phyloP scores from a whole-genome alignment of 2,329 filamentous ascomycete genomes.

The Phyllosticta citribraziliensis region DNA sequence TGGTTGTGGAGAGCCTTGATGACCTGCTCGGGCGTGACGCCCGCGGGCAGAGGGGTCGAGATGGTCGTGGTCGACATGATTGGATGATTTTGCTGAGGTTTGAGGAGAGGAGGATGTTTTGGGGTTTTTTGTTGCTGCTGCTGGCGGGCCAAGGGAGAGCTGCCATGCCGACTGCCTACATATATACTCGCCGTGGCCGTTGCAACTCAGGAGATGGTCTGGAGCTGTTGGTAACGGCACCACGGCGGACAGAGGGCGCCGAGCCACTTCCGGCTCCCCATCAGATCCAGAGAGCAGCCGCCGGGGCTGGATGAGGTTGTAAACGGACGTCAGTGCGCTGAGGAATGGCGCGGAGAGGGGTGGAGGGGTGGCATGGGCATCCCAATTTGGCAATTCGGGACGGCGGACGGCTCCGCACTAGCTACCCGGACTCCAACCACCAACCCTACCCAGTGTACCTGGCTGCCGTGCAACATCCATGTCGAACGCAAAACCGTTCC shows the following conservation, averaged over 20 bases:
- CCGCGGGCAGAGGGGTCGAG: conserved; percentile 24
- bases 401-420: background rate
- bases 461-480: background rate
- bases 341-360: background rate
- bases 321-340: background rate
- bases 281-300: background rate
- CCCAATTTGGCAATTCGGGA: background rate
- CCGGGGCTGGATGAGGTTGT: background rate
- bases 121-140: background rate
- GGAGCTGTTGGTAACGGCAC: background rate
- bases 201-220: background rate
- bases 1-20: conserved; percentile 30
- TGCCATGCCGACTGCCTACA: background rate
- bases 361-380: background rate
- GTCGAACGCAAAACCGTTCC: background rate
- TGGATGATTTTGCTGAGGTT: background rate
- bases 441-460: background rate
- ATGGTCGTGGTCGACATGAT: conserved; percentile 27
- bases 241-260: background rate
- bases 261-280: background rate
- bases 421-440: background rate
- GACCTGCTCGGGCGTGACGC: conserved; percentile 18
- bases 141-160: background rate
- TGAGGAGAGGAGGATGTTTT: background rate
- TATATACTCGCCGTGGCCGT: background rate